Base-by-base conservation (phyloP, 2,329 filamentous ascomycete species). In the Sphaerostilbella broomeana region DNA sequence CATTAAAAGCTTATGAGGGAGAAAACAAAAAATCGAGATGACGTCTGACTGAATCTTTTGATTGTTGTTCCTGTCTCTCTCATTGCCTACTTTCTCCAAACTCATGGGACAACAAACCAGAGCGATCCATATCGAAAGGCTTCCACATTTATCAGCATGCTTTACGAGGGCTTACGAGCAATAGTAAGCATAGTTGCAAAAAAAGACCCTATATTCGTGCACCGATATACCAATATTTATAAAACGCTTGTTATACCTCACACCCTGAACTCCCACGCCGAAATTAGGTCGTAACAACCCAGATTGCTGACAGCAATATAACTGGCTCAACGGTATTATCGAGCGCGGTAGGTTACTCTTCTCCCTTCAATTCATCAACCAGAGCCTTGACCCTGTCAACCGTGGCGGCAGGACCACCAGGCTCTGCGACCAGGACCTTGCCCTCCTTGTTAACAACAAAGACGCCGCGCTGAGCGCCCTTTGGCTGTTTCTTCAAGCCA, bases 391-490 rank as follows among this genome's bases (percentile, higher is more conserved):
- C 87, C 17, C 79, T 79, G 12, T 85, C 78, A 19, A 90, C 73
- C 5, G 90, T 95, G 8, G 74, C 80, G 44, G 78, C 79, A 7
- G 90, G 89, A 22, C 84, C 78, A 44, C 88, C 90, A 1, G 81
- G 62, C 64, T 90, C 75, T 24, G 79, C 74, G 15, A 84, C 75
- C 25, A 94, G 71, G 16, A 94, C 78, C 61, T 89, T 88, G 43
- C 88, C 89, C 17, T 72, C 59, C 69, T 92, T 94, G 61, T 85
- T 75, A 38, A 97, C 72, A 35, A 86, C 85, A 52, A 95, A 94
- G 26, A 97, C 87, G 49, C 90, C 92, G 47, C 92, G 80, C 35
- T 75, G 78, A 12, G 87, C 94, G 45, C 86, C 83, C 62, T 79
- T 85, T 31, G 84, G 83, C 6, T 70, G 62, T 69, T 95, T 95